A percentile compares a stretch with the other conserved stretches of the same genome.
Conservation (phyloP, 495 filamentous ascomycete species). For the Trichoderma asperelloides region DNA sequence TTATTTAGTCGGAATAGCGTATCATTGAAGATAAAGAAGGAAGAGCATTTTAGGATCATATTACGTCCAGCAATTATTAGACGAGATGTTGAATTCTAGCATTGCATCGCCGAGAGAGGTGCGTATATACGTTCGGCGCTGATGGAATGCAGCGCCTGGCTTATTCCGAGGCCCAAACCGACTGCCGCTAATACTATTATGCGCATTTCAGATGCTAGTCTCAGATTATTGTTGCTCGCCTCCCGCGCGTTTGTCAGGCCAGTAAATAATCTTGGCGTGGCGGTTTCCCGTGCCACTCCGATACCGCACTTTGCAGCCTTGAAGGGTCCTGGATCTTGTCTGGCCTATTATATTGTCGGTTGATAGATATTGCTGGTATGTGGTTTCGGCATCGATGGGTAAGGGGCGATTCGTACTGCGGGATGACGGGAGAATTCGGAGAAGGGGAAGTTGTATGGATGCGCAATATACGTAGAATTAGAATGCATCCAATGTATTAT, state of each 20-base stretch:
- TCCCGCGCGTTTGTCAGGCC: too few species aligned
- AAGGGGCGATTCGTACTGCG: too few species aligned
- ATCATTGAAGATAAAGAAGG: not conserved
- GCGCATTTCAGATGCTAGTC: too few species aligned
- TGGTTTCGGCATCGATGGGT: too few species aligned
- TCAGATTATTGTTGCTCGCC: not conserved
- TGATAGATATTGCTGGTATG: not conserved
- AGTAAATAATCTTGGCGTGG: not conserved
- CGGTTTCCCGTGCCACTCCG: not conserved
- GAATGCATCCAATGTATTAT: too few species aligned
- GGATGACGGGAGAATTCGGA: too few species aligned
- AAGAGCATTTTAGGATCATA: not conserved
- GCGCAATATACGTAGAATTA: too few species aligned
- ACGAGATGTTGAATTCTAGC: not conserved
- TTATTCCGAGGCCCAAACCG: not conserved
- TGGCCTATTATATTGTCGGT: not conserved
- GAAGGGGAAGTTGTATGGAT: too few species aligned
- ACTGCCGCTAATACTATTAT: not conserved
- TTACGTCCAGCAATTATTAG: not conserved
- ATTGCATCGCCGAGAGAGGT: not conserved
- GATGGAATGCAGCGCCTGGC: not conserved
- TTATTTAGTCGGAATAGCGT: not conserved
- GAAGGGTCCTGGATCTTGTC: not conserved
- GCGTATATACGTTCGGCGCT: slow-evolving; percentile 4
- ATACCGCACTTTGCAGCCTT: not conserved